Base-by-base conservation (phyloP, 495 filamentous ascomycete genomes). In the Lophiostoma macrostomum region DNA sequence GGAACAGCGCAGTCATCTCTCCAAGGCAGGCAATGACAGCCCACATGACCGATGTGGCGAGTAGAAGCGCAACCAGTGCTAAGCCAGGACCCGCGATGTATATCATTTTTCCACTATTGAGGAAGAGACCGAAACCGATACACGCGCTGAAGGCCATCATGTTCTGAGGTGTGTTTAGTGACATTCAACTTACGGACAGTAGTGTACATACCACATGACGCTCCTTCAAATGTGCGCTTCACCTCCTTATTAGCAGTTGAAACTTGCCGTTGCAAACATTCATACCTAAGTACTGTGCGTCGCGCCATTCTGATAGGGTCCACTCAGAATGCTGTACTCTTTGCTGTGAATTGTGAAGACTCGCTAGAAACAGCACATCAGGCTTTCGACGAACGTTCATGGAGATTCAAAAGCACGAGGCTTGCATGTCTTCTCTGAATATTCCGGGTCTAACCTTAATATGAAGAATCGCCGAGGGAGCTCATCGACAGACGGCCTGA, bases 1-100 rank as follows among this genome's bases (percentile, higher is more conserved):
- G 74, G 61, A 78, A 71, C 27, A 77, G 55, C 7, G 74, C 72
- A 12, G 74, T 76, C 74, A 78, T 77, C 43, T 78, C 74, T n/a
- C 74, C 73, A 12, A 78, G 55, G 36, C 70, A 74, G 16, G 71
- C 71, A 12, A 76, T 71, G 0, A 80, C 73, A 4, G 78, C 74
- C 38, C 74, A 80, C 32, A 77, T 70, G 4, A 76, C 72, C 23
- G 71, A 74, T 0, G 73, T 70, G 38, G 72, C 72, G 34, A 78
- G 67, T 2, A 73, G 32, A 41, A 76, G 73, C 5, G 67, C 69
- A 16, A 74, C 52, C 5, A 68, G 55, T 3, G 68, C 69, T 12
- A 69, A 49, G 24, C 68, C 68, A 10, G 72, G 72, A 0, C 72
- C 72, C 20, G 61, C 64, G 11, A 71, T 59, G 55, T 65, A 71